Evolutionary conservation across 805 yeast genomes (phyloP), one percentile per base, ranked within the genome.

Genomic region (Spathaspora gorwiae): DNA sequence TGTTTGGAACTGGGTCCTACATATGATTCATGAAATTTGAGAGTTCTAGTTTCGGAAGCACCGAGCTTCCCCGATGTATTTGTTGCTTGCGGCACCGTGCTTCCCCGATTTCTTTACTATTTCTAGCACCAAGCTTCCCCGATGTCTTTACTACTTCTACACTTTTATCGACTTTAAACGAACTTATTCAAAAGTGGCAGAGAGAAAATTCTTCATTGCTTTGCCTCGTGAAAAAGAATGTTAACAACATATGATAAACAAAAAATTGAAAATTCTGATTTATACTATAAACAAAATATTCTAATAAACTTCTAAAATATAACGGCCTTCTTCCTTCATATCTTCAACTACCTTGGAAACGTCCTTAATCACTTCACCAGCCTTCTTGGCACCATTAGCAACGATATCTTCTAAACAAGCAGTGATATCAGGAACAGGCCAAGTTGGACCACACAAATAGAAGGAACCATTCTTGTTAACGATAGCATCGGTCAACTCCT

Each of bases 401-500:
- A 90, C 76, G 55, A 92, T 85, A 52, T 88, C 96, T 59, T 85
- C 85, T 54, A 92, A 73, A 57, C 96, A 95, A 37, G 84, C 85
- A 43, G 96, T 87, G 57, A 92, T 87, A 64, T 90, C 97, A 9
- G 98, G 97, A 60, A 92, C 97, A 31, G 98, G 98, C 98, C 98
- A 92, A 2, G 97, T 92, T 37, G 98, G 98, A 51, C 98, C 98
- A 81, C 98, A 92, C 63, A 92, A 76, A 72, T 92, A 92, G 79
- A 92, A 92, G 26, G 90, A 83, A 47, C 98, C 98, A 47, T 83
- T 72, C 69, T 90, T 77, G 51, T 73, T 70, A 37, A 83, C 84
- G 66, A 92, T 80, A 42, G 96, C 90, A 37, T 81, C 87, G 40
- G 86, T 85, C 65, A 92, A 76, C 37, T 80, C 84, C 43, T 73